Evolutionary conservation across 2,329 filamentous ascomycete species (phyloP), one percentile per base, ranked within the genome.

Genomic region (Dactylellina leptospora): DNA sequence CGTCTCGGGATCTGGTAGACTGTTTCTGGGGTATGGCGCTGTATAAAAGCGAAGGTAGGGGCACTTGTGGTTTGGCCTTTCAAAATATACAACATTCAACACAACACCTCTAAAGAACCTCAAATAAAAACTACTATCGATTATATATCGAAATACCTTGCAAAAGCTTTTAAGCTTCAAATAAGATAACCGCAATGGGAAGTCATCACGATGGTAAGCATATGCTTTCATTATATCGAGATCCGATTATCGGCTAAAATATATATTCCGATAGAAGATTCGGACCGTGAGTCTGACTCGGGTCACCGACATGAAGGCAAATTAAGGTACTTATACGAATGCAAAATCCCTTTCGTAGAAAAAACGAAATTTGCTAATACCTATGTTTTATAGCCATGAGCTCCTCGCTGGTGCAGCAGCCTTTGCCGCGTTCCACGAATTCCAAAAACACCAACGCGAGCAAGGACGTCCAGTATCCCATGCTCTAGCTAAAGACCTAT

Each of bases 401-500:
- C 78, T 91, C 50, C 79, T 93, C 62, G 90, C 88, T 75, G 90
- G 89, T 74, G 91, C 87, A 70, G 90, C 90, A 86, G 88, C 74
- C 93, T 93, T 79, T 87, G 87, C 75, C 90, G 87, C 77, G 89
- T 72, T 93, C 85, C 92, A 92, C 84, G 82, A 88, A 20, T 93
- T 88, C 77, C 90, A 93, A 81, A 88, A 92, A 80, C 83, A 85
- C 77, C 89, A 92, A 82, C 88, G 89, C 77, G 83, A 81, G 61
- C 83, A 90, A 79, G 90, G 88, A 81, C 87, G 92, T 83, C 79
- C 84, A 3, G 87, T 93, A 76, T 85, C 83, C 75, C 90, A 93
- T 82, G 82, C 81, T 44, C 88, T 91, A 77, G 91, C 91, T 78
- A 93, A 93, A 83, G 90, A 92, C 81, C 79, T 90, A 44, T 81